Conservation (phyloP, 2,329 filamentous ascomycete genomes). For the Tolypocladium pustulatum region DNA sequence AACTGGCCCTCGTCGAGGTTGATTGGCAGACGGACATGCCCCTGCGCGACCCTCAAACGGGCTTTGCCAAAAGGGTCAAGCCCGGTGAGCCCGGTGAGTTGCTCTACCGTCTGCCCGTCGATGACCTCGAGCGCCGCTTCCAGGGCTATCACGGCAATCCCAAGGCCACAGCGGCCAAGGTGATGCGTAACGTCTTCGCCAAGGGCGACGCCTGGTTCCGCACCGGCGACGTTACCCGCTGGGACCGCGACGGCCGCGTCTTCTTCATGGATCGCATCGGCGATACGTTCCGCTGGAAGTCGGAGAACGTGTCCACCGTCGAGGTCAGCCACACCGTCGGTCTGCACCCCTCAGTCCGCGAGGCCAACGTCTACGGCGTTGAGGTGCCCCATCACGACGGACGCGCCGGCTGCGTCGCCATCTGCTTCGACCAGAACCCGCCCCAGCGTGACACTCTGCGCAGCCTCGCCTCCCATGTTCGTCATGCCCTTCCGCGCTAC, state of each 20-base stretch:
- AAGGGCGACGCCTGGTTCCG: slow-evolving; percentile 77
- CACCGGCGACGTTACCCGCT: slow-evolving; percentile 71
- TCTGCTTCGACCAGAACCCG: slow-evolving; percentile 44
- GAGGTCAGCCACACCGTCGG: slow-evolving; percentile 73
- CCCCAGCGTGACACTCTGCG: slow-evolving; percentile 35
- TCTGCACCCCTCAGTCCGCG: slow-evolving; percentile 52
- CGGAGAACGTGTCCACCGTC: slow-evolving; percentile 71
- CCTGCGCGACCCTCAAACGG: slow-evolving; percentile 55
- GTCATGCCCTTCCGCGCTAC: slow-evolving; percentile 54
- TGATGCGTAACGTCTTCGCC: slow-evolving; percentile 60
- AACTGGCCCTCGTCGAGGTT: slow-evolving; percentile 52
- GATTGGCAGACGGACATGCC: slow-evolving; percentile 63
- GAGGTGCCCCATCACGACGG: slow-evolving; percentile 72
- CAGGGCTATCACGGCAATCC: slow-evolving; percentile 75
- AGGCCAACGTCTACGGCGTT: slow-evolving; percentile 84
- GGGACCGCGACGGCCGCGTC: slow-evolving; percentile 58
- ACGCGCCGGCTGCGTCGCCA: slow-evolving; percentile 68
- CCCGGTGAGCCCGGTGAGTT: slow-evolving; percentile 64
- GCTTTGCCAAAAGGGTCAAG: slow-evolving; percentile 51
- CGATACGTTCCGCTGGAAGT: slow-evolving; percentile 73
- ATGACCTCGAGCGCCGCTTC: slow-evolving; percentile 54
- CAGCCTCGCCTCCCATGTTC: slow-evolving; percentile 51
- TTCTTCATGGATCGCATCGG: slow-evolving; percentile 77
- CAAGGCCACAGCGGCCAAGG: slow-evolving; percentile 60
- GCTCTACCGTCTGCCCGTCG: slow-evolving; percentile 57